Evolutionary conservation across 148 eudicot species (phyloP), one percentile per base, ranked within the genome.

Genomic region (Rheum nobile): DNA sequence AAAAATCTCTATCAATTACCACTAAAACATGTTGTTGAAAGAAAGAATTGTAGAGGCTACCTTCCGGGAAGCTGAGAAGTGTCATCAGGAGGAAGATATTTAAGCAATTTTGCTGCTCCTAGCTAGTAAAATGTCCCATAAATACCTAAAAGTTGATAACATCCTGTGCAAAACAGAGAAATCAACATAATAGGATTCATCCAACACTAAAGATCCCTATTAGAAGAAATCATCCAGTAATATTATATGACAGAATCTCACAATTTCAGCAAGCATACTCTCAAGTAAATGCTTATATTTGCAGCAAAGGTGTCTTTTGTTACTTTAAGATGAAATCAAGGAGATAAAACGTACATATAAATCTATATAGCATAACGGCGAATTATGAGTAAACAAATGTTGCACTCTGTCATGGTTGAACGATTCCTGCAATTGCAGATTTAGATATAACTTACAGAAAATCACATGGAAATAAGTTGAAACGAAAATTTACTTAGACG

Each of bases 81-180:
- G 79, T 94, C 98, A n/a, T 79, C 65, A 71, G 85, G 75, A 61
- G 97, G 96, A 70, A 94, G 85, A 80, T 78, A 84, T 77, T 86
- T 88, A 68, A 94, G 83, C 85, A 94, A 83, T 32, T 81, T 72
- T 86, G 86, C 75, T 87, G 92, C 81, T 94, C 97, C 57, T 83
- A 90, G 69, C 69, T 75, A 19, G 96, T 82, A 41, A 94, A 75
- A 70, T 85, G 75, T 79, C 85, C 82, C 38, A 70, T 32, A 77
- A 89, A 89, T 41, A 77, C 86, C 17, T 91, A 86, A 47, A 78
- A 74, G 80, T 88, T 87, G 32, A 85, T 75, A 74, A 94, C 74
- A 75, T 94, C 97, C 98, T 94, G 96, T 82, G 83, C 34, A 48
- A 48, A 48, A 50, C 55, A 50, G 22, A n/a, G 24, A 50, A 38